These are phyloP conservation scores for Rhynchospora breviuscula DNA, from an alignment of 176 grass and related monocot species.

Conservation along the genomic window DNA sequence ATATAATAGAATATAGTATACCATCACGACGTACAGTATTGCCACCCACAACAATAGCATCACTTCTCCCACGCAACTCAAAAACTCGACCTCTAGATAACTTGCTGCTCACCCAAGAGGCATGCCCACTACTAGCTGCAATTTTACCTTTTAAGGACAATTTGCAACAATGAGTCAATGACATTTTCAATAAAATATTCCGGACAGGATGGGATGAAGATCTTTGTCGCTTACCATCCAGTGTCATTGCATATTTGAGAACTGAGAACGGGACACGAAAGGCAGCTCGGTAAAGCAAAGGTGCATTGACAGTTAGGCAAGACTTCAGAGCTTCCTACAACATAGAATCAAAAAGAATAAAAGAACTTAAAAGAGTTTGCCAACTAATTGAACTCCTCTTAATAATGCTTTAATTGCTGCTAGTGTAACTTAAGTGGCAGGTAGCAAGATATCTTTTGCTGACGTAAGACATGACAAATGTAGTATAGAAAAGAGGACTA, in stretches of 20 bases:
- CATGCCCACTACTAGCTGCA: constrained; percentile 83
- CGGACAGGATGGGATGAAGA: background rate
- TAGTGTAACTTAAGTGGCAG: background rate
- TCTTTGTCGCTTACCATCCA: constrained; percentile 59
- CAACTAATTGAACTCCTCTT: background rate
- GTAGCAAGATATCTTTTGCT: background rate
- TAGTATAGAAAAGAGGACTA: background rate
- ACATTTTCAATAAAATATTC: background rate
- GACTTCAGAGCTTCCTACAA: constrained; percentile 75
- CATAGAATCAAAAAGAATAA: constrained; percentile 21
- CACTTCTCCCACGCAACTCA: constrained; percentile 93
- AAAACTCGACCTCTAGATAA: constrained; percentile 82
- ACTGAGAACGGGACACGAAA: constrained; percentile 76
- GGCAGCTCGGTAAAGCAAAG: constrained; percentile 84
- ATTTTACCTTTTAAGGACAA: constrained; percentile 67
- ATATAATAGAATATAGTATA: constrained; percentile 31
- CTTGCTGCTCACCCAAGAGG: constrained; percentile 94
- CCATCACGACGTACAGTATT: constrained; percentile 87
- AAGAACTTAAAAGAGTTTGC: background rate
- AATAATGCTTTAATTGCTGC: background rate
- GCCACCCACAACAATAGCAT: constrained; percentile 94
- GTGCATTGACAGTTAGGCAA: constrained; percentile 90
- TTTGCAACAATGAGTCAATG: background rate
- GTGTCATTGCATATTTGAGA: constrained; percentile 97
- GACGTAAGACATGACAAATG: background rate